phyloP scores from a whole-genome alignment of 2,329 filamentous ascomycete species.

The Epichloe hybrida region DNA sequence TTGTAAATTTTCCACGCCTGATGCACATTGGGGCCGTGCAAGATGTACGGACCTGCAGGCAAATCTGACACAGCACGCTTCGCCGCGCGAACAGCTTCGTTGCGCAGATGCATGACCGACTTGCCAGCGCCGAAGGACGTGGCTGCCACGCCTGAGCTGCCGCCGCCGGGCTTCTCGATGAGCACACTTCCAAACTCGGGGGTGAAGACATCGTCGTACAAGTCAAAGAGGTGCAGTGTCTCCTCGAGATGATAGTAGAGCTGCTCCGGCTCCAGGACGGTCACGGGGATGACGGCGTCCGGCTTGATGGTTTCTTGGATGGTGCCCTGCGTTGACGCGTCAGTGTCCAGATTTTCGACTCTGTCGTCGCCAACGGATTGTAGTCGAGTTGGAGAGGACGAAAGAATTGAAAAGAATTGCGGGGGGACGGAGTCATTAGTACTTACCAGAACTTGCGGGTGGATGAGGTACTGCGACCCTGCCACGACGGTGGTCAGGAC shows the following conservation, averaged over 20 bases:
- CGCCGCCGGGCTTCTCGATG: conserved; percentile 22
- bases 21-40: conserved; percentile 26
- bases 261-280: conserved; percentile 24
- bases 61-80: conserved; percentile 11
- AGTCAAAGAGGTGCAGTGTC: conserved; percentile 19
- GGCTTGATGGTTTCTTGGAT: conserved; percentile 29
- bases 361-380: no score
- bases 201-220: conserved; percentile 25
- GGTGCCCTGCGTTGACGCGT: conserved; percentile 17
- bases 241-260: conserved; percentile 23
- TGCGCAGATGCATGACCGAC: conserved; percentile 4
- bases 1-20: conserved; percentile 29
- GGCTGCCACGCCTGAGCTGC: conserved; percentile 6
- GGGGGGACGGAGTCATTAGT: neutral
- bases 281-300: conserved; percentile 26
- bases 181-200: conserved; percentile 25
- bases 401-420: neutral
- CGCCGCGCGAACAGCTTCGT: conserved; percentile 10
- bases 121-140: neutral
- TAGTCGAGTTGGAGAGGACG: neutral
- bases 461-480: conserved; percentile 25
- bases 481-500: conserved; percentile 24
- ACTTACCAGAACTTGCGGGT: conserved; percentile 22
- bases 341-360: neutral
- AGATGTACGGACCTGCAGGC: conserved; percentile 27